Conservation (phyloP, 768 basidiomycete species). For the Hortiboletus campestris region DNA sequence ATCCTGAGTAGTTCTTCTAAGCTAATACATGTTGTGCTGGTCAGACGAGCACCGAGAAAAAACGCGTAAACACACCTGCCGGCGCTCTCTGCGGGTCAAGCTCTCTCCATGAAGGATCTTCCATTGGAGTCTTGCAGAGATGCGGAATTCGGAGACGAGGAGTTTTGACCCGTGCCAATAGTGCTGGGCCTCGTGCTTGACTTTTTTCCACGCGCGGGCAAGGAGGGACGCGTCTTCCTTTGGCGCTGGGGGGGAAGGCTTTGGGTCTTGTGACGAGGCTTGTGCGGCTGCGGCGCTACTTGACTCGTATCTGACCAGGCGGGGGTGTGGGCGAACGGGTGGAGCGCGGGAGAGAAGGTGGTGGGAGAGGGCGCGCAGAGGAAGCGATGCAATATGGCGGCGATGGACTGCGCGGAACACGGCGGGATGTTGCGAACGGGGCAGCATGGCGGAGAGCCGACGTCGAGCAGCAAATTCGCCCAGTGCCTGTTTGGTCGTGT, state of each 20-base stretch:
- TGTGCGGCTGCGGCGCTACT: slow-evolving; percentile 7
- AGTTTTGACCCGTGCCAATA: slow-evolving; percentile 98
- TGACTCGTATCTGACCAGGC: slow-evolving; percentile 14
- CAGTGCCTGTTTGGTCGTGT: slow-evolving; percentile 23
- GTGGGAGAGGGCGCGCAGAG: slow-evolving; percentile 7
- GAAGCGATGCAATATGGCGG: slow-evolving; percentile 8
- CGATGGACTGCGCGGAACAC: slow-evolving; percentile 37
- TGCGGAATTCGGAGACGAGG: slow-evolving; percentile 90
- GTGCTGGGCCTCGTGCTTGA: slow-evolving; percentile 94
- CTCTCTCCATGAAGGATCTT: slow-evolving; percentile 90
- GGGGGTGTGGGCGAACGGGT: slow-evolving; percentile 26
- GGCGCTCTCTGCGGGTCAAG: slow-evolving; percentile 87
- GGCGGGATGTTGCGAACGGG: slow-evolving; percentile 48
- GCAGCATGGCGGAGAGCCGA: slow-evolving; percentile 49
- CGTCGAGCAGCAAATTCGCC: slow-evolving; percentile 6
- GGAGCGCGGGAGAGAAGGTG: slow-evolving; percentile 14
- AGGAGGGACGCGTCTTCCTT: slow-evolving; percentile 47
- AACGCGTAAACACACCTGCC: slow-evolving; percentile 61
- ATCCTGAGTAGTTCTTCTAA: slow-evolving; percentile 92
- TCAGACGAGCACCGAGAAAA: slow-evolving; percentile 1
- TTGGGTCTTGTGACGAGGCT: slow-evolving; percentile 38
- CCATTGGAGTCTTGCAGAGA: slow-evolving; percentile 83
- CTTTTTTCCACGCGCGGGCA: slow-evolving; percentile 80
- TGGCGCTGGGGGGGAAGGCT: slow-evolving; percentile 48
- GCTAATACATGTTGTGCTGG: slow-evolving; percentile 40